Conservation (phyloP, 768 basidiomycete species). For the Boletus vermiculosoides region DNA sequence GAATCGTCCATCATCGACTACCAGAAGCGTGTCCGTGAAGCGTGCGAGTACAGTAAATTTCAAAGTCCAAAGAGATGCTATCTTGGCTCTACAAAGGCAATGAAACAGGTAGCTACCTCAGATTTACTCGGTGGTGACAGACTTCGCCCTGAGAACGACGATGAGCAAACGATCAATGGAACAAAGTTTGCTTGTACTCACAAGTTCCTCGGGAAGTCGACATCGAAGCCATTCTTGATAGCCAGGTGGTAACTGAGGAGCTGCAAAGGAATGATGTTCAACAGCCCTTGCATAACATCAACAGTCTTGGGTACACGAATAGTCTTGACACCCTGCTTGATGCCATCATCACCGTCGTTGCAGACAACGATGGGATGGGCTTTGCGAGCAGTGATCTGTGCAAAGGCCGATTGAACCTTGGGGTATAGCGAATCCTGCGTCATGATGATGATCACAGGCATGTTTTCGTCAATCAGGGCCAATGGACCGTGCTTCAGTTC, state of each 20-base stretch:
- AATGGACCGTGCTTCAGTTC: conserved; percentile 99
- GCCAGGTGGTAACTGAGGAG: conserved; percentile 95
- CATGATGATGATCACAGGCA: conserved; percentile 99
- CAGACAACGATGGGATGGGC: conserved; percentile 94
- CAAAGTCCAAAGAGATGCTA: conserved; percentile 13
- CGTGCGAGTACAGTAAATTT: conserved; percentile 13
- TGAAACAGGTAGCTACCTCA: neutral
- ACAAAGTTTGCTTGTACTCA: conserved; percentile 39
- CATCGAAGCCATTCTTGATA: conserved; percentile 93
- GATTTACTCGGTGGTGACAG: conserved; percentile 68
- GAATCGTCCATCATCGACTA: conserved; percentile 31
- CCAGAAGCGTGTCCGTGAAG: conserved; percentile 24
- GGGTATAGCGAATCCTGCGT: conserved; percentile 97
- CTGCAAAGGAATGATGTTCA: conserved; percentile 97
- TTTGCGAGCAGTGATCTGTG: conserved; percentile 97
- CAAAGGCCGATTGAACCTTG: conserved; percentile 94
- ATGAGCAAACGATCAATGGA: conserved; percentile 11
- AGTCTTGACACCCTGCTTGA: conserved; percentile 73
- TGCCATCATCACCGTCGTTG: conserved; percentile 85
- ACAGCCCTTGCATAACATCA: conserved; percentile 90
- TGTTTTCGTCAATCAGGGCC: conserved; percentile 96
- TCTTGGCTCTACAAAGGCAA: neutral
- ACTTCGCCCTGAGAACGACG: conserved; percentile 57
- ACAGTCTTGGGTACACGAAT: conserved; percentile 95
- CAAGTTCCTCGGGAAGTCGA: conserved; percentile 98